Base-by-base conservation (phyloP, 2,329 filamentous ascomycete genomes). In the Thermothelomyces thermophilus region DNA sequence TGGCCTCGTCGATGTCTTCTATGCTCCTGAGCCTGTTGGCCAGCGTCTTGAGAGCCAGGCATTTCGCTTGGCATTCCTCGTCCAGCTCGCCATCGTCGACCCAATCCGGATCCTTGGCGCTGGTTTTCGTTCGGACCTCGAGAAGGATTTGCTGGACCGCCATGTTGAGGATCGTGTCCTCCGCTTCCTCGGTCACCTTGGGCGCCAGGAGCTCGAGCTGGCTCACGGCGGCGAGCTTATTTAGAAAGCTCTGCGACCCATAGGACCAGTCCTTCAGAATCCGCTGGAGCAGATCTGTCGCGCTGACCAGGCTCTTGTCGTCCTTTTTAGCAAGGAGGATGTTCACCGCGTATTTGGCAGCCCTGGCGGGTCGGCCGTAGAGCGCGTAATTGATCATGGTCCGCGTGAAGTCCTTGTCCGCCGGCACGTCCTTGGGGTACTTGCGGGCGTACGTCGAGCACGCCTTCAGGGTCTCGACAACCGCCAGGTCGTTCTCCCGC, bases 401-500 rank as follows among this genome's bases (percentile, higher is more conserved):
- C 61, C 93, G 83, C 28, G 82, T 75, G 60, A 97, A 91, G 57
- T 86, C 87, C 49, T 84, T 82, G 54, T 95, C 87, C 52, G 82
- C 79, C 1, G 87, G 87, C 46, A 98, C 80, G 53, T 97, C 90
- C 10, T 83, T 76, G 0, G 91, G 84, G 58, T 94, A 91, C 60
- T 85, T 90, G 62, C 84, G 85, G 1, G 90, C 87, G 65, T 95
- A 98, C 2, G 87, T 89, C 9, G 91, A 87, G 64, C 93, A 96
- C 2, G 94, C 91, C 65, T 95, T 96, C 51, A 98, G 74, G 2
- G 91, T 91, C 61, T 96, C 88, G 11, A 93, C 87, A n/a, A 87
- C 84, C 3, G 80, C 76, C 1, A 80, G 67, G 46, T 91, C 86
- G 54, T 90, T 90, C 1, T 76, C 64, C 46, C 79, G 80, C 16